Evolutionary conservation across 163 green algal genomes (phyloP), one percentile per base, ranked within the genome.

Genomic region (Chloromonas sp.): DNA sequence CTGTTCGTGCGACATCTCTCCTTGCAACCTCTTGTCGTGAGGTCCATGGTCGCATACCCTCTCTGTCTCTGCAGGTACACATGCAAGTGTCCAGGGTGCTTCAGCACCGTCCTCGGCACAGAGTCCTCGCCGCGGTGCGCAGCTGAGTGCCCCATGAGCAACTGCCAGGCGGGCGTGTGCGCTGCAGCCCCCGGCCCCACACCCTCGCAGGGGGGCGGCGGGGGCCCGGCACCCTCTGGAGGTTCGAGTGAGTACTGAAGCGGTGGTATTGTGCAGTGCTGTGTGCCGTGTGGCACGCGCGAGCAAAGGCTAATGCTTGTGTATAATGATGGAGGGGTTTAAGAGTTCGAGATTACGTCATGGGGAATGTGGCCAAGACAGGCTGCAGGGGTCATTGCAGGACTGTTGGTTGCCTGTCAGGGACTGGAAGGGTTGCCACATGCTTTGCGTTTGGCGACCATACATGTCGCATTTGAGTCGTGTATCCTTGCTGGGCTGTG

Each of bases 31-130:
- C 36, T 36, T 36, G 36, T 36, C 36, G 36, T 36, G 36, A 36
- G 36, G 36, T 36, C 36, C 36, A 36, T 36, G 36, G 36, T 36
- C 36, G 36, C 36, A 36, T 36, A 36, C 36, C 36, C 36, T 36
- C 36, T 36, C 36, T 36, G 36, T 36, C 61, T 15, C 57, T 5
- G 14, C 1, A 84, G 90, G 59, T 90, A 89, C 83, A 87, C 82
- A 14, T 97, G 95, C 88, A 57, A 84, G 60, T 98, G 95, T 91
- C 95, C 95, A 0, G 78, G 88, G 2, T 97, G 95, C 88, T 98
- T 96, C 90, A 87, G 61, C 11, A 85, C 82, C 59, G 81, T 88
- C 1, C 13, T 82, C 36, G 85, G 71, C 13, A 36, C 60, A 1
- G 36, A 57, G 61, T 59, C 60, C 3, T 58, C 59, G 5, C 14